These are phyloP conservation scores for Catenaria anguillulae DNA, from an alignment of 371 early-diverging fungal species.

Conservation along the genomic window DNA sequence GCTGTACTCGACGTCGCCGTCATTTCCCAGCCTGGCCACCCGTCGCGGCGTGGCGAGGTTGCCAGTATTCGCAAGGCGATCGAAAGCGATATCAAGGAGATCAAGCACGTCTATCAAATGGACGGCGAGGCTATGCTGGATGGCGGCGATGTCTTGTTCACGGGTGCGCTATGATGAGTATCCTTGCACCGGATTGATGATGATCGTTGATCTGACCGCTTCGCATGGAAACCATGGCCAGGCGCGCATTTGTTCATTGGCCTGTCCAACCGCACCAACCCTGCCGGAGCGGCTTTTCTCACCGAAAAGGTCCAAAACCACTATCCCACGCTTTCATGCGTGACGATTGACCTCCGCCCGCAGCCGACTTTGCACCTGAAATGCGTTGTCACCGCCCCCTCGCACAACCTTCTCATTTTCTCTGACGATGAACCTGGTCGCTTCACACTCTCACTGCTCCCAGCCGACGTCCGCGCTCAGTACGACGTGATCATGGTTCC, in stretches of 20 bases:
- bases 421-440: conserved; percentile 17
- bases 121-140: conserved; percentile 17
- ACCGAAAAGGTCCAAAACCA: conserved; percentile 7
- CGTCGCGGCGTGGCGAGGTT: conserved; percentile 18
- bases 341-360: conserved; percentile 13
- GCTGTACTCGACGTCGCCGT: conserved; percentile 15
- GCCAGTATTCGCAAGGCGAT: background rate
- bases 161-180: no score
- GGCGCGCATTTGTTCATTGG: conserved; percentile 19
- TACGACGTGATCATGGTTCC: conserved; percentile 18
- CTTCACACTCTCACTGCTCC: conserved; percentile 13
- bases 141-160: conserved; percentile 23
- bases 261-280: conserved; percentile 21
- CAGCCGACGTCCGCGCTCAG: conserved; percentile 7
- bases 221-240: background rate
- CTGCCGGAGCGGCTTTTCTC: conserved; percentile 16
- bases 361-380: conserved; percentile 19
- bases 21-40: conserved; percentile 17
- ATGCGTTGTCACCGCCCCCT: conserved; percentile 17
- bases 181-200: no score
- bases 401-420: conserved; percentile 12
- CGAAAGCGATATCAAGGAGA: background rate
- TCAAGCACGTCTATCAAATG: conserved; percentile 8
- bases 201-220: no score
- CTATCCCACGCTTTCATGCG: conserved; percentile 12